Percentiles rank a stretch among this genome's conserved stretches.
Conservation (phyloP, 1,139 yeast genomes). For the Diutina pseudorugosa region DNA sequence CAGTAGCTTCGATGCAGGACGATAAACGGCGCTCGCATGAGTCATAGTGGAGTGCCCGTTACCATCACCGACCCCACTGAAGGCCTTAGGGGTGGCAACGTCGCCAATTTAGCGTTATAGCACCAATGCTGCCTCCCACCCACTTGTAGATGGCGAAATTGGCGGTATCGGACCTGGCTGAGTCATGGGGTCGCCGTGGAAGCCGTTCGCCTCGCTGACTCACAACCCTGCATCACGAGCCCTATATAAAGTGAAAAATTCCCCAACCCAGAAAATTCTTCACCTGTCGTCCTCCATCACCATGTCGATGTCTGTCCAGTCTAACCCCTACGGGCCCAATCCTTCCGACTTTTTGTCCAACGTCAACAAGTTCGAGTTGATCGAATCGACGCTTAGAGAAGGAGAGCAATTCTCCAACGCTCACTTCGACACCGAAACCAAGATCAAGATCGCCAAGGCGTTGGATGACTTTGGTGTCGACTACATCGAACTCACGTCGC, state of each 20-base stretch:
- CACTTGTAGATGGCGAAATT: too few relatives aligned
- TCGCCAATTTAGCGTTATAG: too few relatives aligned
- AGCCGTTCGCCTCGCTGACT: slow-evolving; percentile 2
- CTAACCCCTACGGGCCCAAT: slow-evolving; percentile 46
- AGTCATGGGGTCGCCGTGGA: too few relatives aligned
- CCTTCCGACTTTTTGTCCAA: slow-evolving; percentile 47
- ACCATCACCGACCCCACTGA: neutral
- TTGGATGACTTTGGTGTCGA: slow-evolving; percentile 50
- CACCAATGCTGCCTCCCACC: too few relatives aligned
- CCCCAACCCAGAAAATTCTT: neutral
- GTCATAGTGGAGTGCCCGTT: neutral
- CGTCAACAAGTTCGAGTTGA: slow-evolving; percentile 38
- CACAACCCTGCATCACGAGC: neutral
- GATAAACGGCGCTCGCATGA: slow-evolving; percentile 2
- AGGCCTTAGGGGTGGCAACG: too few relatives aligned
- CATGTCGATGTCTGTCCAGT: neutral
- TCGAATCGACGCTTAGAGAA: slow-evolving; percentile 46
- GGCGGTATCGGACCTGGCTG: too few relatives aligned
- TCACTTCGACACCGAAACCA: slow-evolving; percentile 40
- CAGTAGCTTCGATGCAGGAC: neutral
- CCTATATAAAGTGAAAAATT: neutral
- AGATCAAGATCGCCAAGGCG: slow-evolving; percentile 45
- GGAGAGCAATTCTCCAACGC: slow-evolving; percentile 54
- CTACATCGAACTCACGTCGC: slow-evolving; percentile 46
- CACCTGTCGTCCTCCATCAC: neutral